phyloP scores from a whole-genome alignment of 2,329 filamentous ascomycete species.

The Sclerotinia nivalis region DNA sequence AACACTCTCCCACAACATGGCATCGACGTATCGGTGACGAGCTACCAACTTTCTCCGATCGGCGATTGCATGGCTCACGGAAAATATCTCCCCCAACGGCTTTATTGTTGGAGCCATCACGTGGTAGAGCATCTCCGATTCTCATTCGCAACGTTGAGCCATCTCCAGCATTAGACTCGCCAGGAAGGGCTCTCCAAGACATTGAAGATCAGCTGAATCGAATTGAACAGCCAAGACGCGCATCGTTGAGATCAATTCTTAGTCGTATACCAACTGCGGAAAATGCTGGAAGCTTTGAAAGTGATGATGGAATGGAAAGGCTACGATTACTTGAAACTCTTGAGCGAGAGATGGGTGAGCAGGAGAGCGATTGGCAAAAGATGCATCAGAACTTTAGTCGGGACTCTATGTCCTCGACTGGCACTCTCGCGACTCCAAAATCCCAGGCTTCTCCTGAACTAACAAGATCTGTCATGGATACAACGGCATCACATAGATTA shows the following conservation, averaged over 20 bases:
- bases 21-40: conserved; percentile 60
- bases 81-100: conserved; percentile 59
- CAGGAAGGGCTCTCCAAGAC: conserved; percentile 36
- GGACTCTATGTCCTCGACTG: conserved; percentile 34
- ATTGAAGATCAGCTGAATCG: conserved; percentile 40
- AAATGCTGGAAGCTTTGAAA: background rate
- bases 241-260: conserved; percentile 37
- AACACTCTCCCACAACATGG: conserved; percentile 43
- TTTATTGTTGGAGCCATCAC: conserved; percentile 49
- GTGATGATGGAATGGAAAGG: conserved; percentile 27
- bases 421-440: conserved; percentile 34
- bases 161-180: conserved; percentile 37
- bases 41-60: conserved; percentile 59
- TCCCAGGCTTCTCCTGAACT: conserved; percentile 36
- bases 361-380: conserved; percentile 61
- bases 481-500: conserved; percentile 38
- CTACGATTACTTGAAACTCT: conserved; percentile 54
- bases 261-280: conserved; percentile 31
- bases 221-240: conserved; percentile 38
- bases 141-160: conserved; percentile 44
- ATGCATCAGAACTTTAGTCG: conserved; percentile 54
- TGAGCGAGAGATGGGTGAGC: conserved; percentile 61
- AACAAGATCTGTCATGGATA: background rate
- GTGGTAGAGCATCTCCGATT: conserved; percentile 46
- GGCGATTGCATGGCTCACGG: conserved; percentile 49